Percentiles rank a stretch among this genome's conserved stretches.
These are phyloP conservation scores for Amoeboradix gromovi DNA, from an alignment of 371 early-diverging fungal genomes.

Conservation along the genomic window DNA sequence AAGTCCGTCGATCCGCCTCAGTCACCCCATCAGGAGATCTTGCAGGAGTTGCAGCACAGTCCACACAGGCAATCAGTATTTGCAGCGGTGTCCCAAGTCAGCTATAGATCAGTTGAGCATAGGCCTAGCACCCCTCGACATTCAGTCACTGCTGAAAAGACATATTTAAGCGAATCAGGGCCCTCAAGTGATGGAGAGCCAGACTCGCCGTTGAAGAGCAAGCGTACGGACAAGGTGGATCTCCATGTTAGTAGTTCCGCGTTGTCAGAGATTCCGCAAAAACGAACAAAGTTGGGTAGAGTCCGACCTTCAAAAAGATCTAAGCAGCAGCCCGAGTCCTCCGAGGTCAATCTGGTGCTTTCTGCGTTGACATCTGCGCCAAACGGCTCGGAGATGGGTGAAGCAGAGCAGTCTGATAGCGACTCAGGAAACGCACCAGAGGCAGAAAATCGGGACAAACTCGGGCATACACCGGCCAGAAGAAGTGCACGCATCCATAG, in stretches of 20 bases:
- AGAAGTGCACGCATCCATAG: too few relatives aligned
- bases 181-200: neutral
- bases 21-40: neutral
- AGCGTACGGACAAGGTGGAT: neutral
- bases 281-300: too few relatives aligned
- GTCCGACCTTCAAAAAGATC: too few relatives aligned
- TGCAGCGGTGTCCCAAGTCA: neutral
- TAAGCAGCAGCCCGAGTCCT: too few relatives aligned
- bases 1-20: neutral
- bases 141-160: neutral
- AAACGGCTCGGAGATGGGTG: too few relatives aligned
- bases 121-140: neutral
- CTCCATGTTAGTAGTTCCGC: neutral
- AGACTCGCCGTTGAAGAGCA: neutral
- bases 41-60: neutral
- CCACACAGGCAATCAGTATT: neutral
- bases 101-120: neutral
- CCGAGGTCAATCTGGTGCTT: too few relatives aligned
- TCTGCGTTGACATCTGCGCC: too few relatives aligned
- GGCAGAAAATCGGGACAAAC: too few relatives aligned
- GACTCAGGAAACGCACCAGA: too few relatives aligned
- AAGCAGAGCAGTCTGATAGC: too few relatives aligned
- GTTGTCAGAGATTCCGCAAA: too few relatives aligned
- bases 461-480: too few relatives aligned
- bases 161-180: neutral